Evolutionary conservation across 78 protist genomes (phyloP), one percentile per base, ranked within the genome.

Genomic region (Dictyostelium capitatum): DNA sequence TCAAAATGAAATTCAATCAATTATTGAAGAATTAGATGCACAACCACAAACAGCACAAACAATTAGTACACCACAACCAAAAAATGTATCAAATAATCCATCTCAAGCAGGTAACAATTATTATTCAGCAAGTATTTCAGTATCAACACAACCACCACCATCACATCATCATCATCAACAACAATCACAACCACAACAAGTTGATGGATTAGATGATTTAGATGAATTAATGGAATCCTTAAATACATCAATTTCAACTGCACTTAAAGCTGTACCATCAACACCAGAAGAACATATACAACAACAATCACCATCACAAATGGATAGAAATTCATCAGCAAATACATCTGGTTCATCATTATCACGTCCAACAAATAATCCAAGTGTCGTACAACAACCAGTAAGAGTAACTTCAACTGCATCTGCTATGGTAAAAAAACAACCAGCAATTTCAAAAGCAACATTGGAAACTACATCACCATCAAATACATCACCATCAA

Each of bases 151-250:
- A 73, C 51, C 14, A 51, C 46, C 20, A 17, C 0, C 30, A 46
- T n/a, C n/a, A n/a, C n/a, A n/a, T n/a, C n/a, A n/a, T 37, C 43
- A 37, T 37, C 43, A 37, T 37, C 43, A 37, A 3, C 43, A 37
- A 37, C 6, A 1, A 37, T 43, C 20, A 51, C 82, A n/a, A 20
- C 11, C 20, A 10, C 56, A 74, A 46, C 51, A 48, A 50, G 20
- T 69, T 15, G 82, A 82, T 14, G 78, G 81, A 48, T 12, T 20
- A 10, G 78, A 80, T 80, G 75, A 80, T 80, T 77, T 94, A 56
- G 96, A 94, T 56, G 90, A 84, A 41, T 56, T 94, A 70, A 94
- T 94, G 96, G 92, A 79, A 48, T 75, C 90, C 12, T 82, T 77
- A 20, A 94, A 79, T 48, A 47, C 67, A 2, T 79, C 87, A 48